Conservation (phyloP, 2,329 filamentous ascomycete species). For the Neonectria ditissima region DNA sequence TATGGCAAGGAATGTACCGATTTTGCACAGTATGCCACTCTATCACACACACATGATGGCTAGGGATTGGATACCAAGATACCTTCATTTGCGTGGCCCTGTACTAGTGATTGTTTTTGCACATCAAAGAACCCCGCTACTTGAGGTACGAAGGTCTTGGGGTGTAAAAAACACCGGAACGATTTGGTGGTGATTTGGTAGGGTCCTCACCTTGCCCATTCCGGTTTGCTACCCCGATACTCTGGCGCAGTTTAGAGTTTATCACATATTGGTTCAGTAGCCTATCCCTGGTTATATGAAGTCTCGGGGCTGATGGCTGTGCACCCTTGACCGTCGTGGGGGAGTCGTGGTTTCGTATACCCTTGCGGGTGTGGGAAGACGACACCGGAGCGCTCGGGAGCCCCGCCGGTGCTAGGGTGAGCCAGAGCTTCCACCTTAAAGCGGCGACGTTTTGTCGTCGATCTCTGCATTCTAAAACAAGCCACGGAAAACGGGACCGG, state of each 20-base stretch:
- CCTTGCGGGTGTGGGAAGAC: background rate
- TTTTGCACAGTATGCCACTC: background rate
- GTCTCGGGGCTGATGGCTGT: background rate
- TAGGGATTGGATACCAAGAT: background rate
- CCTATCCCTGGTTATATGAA: background rate
- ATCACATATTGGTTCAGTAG: constrained; percentile 8
- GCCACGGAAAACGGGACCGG: constrained; percentile 11
- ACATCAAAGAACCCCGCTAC: background rate
- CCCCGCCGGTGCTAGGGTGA: constrained; percentile 2
- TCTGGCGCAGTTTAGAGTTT: constrained; percentile 27
- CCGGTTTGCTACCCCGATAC: background rate
- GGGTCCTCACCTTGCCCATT: background rate
- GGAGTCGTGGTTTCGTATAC: constrained; percentile 1
- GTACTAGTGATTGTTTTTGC: background rate
- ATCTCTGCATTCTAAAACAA: no score
- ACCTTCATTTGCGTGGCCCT: background rate
- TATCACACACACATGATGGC: background rate
- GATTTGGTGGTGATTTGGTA: background rate
- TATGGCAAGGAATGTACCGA: background rate
- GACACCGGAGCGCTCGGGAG: background rate
- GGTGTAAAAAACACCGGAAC: background rate
- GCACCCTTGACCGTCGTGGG: no score
- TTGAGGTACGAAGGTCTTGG: background rate
- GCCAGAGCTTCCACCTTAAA: constrained; percentile 2
- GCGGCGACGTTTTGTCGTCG: no score